Conservation (phyloP, 2,329 filamentous ascomycete species). For the Mariannaea elegans region DNA sequence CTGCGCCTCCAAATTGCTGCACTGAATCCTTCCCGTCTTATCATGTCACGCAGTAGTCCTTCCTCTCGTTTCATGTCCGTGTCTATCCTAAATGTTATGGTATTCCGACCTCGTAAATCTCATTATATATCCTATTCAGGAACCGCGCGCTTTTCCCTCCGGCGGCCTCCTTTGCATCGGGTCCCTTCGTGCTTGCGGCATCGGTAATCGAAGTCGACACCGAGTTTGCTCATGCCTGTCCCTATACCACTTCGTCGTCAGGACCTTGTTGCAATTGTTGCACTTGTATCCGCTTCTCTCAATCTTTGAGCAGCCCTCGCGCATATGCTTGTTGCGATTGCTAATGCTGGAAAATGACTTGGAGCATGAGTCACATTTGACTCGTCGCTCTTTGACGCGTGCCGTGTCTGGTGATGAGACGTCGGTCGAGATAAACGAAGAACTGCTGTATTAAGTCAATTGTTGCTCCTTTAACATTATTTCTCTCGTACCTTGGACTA, state of each 20-base stretch:
- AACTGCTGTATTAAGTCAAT: conserved; percentile 5
- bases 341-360: conserved; percentile 43
- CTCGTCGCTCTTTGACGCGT: conserved; percentile 12
- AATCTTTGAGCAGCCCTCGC: conserved; percentile 38
- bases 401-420: conserved; percentile 19
- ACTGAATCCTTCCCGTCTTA: conserved; percentile 7
- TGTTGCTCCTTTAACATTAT: not conserved
- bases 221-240: conserved; percentile 39
- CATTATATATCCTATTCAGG: conserved; percentile 4
- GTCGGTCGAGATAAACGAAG: conserved; percentile 18
- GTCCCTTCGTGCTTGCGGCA: not conserved
- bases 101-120: not conserved
- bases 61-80: not conserved
- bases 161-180: not conserved
- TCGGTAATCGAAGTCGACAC: conserved; percentile 35
- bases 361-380: conserved; percentile 35
- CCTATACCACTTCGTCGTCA: conserved; percentile 44
- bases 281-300: conserved; percentile 37
- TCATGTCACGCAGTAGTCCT: not conserved
- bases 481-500: conserved; percentile 22
- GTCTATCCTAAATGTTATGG: not conserved
- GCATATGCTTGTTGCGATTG: conserved; percentile 46
- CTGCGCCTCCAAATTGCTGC: conserved; percentile 9
- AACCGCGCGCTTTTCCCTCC: not conserved
- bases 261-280: conserved; percentile 36